Evolutionary conservation across 2,329 filamentous ascomycete genomes (phyloP).

Genomic region (Fusarium burgessii): DNA sequence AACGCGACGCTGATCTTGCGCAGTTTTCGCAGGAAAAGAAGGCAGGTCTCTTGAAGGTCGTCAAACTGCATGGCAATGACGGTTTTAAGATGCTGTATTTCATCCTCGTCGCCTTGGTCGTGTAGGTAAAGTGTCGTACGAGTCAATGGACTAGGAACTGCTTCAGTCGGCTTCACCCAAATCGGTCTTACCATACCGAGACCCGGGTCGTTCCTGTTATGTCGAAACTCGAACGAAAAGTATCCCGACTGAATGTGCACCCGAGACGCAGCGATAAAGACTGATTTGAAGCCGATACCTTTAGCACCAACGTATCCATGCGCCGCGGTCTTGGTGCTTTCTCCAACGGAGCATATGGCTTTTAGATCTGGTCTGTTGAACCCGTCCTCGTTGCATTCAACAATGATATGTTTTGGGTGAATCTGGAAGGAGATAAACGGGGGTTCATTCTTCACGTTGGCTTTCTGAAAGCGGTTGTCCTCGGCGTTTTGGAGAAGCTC

Average conservation of each 20-base stretch:
- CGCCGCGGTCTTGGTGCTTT: slow-evolving; percentile 28
- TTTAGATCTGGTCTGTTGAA: slow-evolving; percentile 14
- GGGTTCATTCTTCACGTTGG: fast-evolving
- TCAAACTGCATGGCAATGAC: slow-evolving; percentile 17
- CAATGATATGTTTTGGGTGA: slow-evolving; percentile 19
- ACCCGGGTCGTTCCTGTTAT: slow-evolving; percentile 11
- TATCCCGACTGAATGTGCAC: slow-evolving; percentile 35
- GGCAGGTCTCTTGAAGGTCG: slow-evolving; percentile 9
- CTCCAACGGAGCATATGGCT: slow-evolving; percentile 32
- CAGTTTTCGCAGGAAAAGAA: slow-evolving; percentile 31
- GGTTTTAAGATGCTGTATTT: slow-evolving; percentile 1
- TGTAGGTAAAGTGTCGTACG: slow-evolving; percentile 30
- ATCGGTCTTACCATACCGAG: slow-evolving; percentile 30
- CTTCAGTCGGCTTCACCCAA: slow-evolving; percentile 7
- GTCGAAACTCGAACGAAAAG: slow-evolving; percentile 35
- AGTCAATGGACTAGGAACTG: slow-evolving; percentile 7
- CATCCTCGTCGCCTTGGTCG: slow-evolving; percentile 6
- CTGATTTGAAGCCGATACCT: slow-evolving; percentile 35
- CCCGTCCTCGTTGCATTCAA: slow-evolving; percentile 39
- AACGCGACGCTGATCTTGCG: slow-evolving; percentile 12
- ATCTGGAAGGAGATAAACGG: slow-evolving; percentile 35
- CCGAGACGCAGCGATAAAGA: slow-evolving; percentile 25
- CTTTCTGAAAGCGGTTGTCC: slow-evolving; percentile 22
- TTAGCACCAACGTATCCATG: slow-evolving; percentile 37
- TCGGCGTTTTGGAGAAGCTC: slow-evolving; percentile 41